Evolutionary conservation across 2,329 filamentous ascomycete species (phyloP), one percentile per base, ranked within the genome.

Genomic region (Apiospora sp.): DNA sequence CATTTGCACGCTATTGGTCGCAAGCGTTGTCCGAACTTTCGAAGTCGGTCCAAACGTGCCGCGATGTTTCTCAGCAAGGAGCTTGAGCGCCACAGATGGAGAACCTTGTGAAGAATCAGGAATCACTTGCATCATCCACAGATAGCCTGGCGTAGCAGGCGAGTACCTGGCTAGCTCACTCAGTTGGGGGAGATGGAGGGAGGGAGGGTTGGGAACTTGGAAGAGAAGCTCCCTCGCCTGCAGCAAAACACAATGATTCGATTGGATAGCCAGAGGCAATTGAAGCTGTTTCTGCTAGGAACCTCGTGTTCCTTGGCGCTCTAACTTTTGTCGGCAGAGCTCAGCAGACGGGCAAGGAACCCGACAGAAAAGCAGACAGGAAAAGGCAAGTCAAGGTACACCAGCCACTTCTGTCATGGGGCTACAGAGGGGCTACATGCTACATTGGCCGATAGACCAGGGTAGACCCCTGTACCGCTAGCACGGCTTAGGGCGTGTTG

Each of bases 371-470:
- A 34, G 51, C 51, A 19, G 51, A 19, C 27, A 14, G 27, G 30
- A 58, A 49, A 10, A 49, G 22, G 19, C 22, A 8, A 49, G 6
- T 10, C 24, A 58, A 30, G 51, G 8, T 34, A 22, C 58, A 41
- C 58, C 58, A 64, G 58, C 58, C 58, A 64, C 58, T 64, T 64
- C 58, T 64, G 58, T 24, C 58, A 41, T 64, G 54, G 54, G 49
- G 22, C 10, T n/a, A 12, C 48, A 22, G 5, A 22, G 22, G 24
- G 51, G 58, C 34, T 37, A 37, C 54, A 61, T 61, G 54, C 27
- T 54, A 54, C 49, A 30, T 58, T 30, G 27, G 30, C 51, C 27
- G 51, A 61, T 61, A 22, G 30, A 61, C 54, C 10, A 22, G 54
- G 54, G 30, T 22, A 10, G 1, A 64, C 30, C 58, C 58, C n/a